phyloP scores from a whole-genome alignment of 208 protist genomes.

The Porcisia hertigi region DNA sequence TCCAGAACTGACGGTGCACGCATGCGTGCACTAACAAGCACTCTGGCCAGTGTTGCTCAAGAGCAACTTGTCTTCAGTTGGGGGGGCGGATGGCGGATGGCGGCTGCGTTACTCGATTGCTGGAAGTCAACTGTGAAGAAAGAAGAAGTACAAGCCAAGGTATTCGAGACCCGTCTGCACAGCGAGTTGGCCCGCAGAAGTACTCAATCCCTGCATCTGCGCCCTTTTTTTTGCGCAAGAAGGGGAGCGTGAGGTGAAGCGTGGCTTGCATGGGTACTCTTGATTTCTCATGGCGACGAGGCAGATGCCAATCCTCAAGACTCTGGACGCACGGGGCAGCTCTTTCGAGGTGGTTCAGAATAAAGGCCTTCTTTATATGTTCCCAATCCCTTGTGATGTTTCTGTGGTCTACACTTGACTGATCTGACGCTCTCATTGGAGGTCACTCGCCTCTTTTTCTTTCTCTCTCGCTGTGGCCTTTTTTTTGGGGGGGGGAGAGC shows the following conservation, averaged over 20 bases:
- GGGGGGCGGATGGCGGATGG: background rate
- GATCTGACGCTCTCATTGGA: background rate
- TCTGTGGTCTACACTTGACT: background rate
- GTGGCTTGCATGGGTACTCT: background rate
- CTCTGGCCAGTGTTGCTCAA: background rate
- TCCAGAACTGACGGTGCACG: slow-evolving; percentile 9
- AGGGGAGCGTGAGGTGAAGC: background rate
- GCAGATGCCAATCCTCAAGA: background rate
- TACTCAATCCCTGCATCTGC: too few species aligned
- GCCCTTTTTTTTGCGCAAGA: background rate
- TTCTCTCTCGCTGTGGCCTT: background rate
- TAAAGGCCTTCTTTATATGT: background rate
- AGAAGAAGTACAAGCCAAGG: background rate
- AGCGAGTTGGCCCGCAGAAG: background rate
- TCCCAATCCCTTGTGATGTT: background rate
- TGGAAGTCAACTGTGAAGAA: background rate
- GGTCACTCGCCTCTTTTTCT: background rate
- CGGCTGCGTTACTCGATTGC: background rate
- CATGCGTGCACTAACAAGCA: background rate
- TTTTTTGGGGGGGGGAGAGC: too few species aligned
- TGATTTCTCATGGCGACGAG: background rate
- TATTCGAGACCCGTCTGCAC: background rate
- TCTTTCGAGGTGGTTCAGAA: background rate
- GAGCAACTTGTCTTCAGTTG: background rate
- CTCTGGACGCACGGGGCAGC: background rate